phyloP scores from a whole-genome alignment of 306 rosid genomes.

The Trichosanthes cucumerina region DNA sequence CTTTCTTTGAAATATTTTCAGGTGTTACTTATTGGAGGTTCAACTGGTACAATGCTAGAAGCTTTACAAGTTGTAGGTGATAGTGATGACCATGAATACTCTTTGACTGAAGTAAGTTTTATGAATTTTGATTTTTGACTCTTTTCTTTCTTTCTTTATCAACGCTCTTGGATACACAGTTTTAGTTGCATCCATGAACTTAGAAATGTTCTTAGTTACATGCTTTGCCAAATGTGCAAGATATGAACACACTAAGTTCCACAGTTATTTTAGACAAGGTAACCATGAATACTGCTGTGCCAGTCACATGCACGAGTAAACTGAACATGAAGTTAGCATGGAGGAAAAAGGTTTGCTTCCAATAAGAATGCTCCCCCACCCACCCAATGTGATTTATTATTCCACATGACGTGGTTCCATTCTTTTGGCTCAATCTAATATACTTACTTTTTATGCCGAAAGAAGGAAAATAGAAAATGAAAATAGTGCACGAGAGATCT shows the following conservation, averaged over 20 bases:
- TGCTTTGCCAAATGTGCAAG: not conserved
- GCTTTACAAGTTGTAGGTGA: slow-evolving; percentile 89
- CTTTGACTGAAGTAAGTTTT: slow-evolving; percentile 63
- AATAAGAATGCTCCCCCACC: not conserved
- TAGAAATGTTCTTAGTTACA: not conserved
- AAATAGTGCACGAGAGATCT: not conserved
- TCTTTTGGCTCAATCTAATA: not conserved
- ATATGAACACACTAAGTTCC: not conserved
- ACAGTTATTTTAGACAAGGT: not conserved
- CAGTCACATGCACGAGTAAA: not conserved
- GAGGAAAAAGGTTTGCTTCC: not conserved
- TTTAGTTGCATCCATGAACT: not conserved
- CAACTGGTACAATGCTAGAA: slow-evolving; percentile 95
- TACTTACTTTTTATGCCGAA: not conserved
- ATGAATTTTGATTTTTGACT: slow-evolving; percentile 11
- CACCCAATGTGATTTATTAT: not conserved
- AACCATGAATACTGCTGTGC: not conserved
- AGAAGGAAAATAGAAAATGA: not conserved
- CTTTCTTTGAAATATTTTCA: slow-evolving; percentile 23
- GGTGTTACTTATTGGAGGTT: slow-evolving; percentile 96
- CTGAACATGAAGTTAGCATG: not conserved
- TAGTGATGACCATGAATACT: slow-evolving; percentile 29
- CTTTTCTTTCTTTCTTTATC: not conserved
- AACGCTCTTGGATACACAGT: not conserved
- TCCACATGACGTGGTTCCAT: not conserved